Base-by-base conservation (phyloP, 148 eudicot species). In the Polygonum maritimum region DNA sequence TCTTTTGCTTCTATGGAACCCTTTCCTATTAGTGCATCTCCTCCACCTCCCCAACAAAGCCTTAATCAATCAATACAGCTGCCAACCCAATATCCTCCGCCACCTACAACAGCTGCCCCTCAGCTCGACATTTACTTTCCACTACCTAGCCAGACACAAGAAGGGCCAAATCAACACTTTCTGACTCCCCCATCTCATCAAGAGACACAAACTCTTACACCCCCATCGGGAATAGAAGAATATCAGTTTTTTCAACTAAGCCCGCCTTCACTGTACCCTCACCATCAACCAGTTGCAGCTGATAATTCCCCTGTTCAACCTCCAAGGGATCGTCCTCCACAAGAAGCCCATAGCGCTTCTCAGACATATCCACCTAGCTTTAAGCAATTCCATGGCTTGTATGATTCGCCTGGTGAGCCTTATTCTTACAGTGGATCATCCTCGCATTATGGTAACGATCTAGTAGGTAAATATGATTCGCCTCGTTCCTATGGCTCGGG, bases 81-180 rank as follows among this genome's bases (percentile, higher is more conserved):
- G 3, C 70, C 39, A 6, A 11, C 38, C 10, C 39, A 26, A 63
- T 14, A 63, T 22, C 36, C 70, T 8, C 70, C 70, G 10, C 9
- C 70, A 51, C 3, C 70, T 14, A 63, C 9, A 13, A 36, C 70
- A 22, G 13, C 70, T 63, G 15, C 7, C 70, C 16, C 36, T 13
- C 70, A 63, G 1, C 70, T 22, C 4, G 38, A 63, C 39, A 13
- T 36, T 63, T 63, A 63, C 70, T 63, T 22, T 22, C 35, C 70
- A 63, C 70, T 36, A 14, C 4, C 33, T 63, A 63, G 70, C 39
- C 70, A 63, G 70, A 26, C 70, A 63, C 38, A 63, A 35, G 70
- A 22, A 63, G 70, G 4, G 38, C 11, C 21, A 21, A 35, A 36
- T 63, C 70, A 63, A 3, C 70, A 63, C 38, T 5, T 14, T 19